Base-by-base conservation (phyloP, 2,329 filamentous ascomycete species). In the Aureobasidium lini region DNA sequence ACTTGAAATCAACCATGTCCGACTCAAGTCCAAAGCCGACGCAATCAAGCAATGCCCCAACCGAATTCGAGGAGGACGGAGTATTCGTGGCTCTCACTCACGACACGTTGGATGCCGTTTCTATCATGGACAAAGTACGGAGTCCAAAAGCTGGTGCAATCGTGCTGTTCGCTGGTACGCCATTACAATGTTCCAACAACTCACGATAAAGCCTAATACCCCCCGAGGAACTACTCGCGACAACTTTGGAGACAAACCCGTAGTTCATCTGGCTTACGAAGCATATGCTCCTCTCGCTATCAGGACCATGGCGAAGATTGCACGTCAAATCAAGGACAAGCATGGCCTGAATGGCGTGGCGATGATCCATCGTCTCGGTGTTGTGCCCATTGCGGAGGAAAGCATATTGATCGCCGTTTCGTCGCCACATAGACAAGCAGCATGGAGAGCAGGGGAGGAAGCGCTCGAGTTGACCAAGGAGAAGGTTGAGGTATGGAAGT, bases 401-500 rank as follows among this genome's bases (percentile, higher is more conserved):
- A 95, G 90, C 70, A 93, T 99, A 62, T 76, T 95, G 59, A 91
- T 97, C 66, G 89, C 90, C 1, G 88, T 96, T 4, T 91, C 89
- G 44, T 82, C 89, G 31, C 84, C 88, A 37, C 94, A 97, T 75
- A 80, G 94, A 7, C 83, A 88, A 66, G 89, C 88, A 13, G 92
- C 90, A 5, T 99, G 93, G 93, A 76, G 78, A 66, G 93, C 88
- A 0, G 93, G 89, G 0, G 93, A 97, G 76, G 90, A 95, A 75
- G 88, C 91, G 36, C 76, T 97, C 61, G 93, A 97, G 76, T 77
- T 84, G 70, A 90, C 89, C 69, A 99, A 97, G 77, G 83, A 82
- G 59, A 84, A 81, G 64, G 90, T 90, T n/a, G 94, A 99, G 77
- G 86, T 99, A 43, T 96, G 93, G 93, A 96, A 96, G 76, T 79